Conservation (phyloP, 306 rosid species). For the Quercus rubra region DNA sequence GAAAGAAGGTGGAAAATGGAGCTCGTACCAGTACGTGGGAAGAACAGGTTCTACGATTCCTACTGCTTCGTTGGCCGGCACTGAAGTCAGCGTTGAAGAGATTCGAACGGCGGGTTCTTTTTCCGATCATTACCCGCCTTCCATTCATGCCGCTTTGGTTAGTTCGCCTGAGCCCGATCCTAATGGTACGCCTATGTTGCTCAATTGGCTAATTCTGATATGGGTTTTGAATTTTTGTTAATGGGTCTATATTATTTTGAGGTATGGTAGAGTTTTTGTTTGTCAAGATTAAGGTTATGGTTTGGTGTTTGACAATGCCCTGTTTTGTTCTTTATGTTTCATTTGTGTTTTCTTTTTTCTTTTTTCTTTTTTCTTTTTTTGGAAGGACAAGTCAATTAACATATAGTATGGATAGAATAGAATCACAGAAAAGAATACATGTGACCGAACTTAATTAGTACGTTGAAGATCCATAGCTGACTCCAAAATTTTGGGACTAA, state of each 20-base stretch:
- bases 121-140: conserved; percentile 72
- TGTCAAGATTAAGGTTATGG: not conserved
- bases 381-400: too few species aligned
- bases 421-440: too few species aligned
- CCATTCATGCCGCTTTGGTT: conserved; percentile 70
- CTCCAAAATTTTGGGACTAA: too few species aligned
- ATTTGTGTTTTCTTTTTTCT: not conserved
- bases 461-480: too few species aligned
- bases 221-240: conserved; percentile 19
- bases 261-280: not conserved
- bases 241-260: conserved; percentile 13
- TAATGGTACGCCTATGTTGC: conserved; percentile 35
- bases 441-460: too few species aligned
- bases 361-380: not conserved
- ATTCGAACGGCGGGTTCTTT: conserved; percentile 76
- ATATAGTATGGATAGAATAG: too few species aligned
- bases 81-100: conserved; percentile 85
- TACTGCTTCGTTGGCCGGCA: conserved; percentile 59
- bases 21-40: conserved; percentile 60
- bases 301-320: not conserved
- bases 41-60: conserved; percentile 65
- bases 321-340: not conserved
- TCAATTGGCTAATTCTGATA: not conserved
- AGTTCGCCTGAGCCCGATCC: conserved; percentile 59
- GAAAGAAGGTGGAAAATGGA: conserved; percentile 58